Evolutionary conservation across 306 rosid species (phyloP).

Genomic region (Vigna angularis): DNA sequence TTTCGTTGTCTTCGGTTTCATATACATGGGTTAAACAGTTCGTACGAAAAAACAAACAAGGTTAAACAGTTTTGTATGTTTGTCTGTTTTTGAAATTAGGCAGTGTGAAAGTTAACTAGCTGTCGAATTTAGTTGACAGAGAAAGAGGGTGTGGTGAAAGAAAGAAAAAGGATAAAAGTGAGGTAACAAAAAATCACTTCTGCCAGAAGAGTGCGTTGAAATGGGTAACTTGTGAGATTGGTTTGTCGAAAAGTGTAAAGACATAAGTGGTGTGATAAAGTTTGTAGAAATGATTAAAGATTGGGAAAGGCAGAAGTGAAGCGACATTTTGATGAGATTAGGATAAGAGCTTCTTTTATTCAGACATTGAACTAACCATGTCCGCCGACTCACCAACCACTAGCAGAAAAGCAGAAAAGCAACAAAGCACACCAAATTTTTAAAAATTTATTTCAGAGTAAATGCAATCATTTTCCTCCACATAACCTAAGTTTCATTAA

Average conservation of each 20-base stretch:
- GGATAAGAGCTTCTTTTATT: constrained; percentile 23
- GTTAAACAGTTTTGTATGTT: neutral
- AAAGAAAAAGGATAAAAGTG: neutral
- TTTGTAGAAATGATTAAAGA: constrained; percentile 11
- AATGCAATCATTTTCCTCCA: neutral
- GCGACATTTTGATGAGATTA: constrained; percentile 8
- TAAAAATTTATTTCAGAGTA: neutral
- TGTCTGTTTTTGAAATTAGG: too few species aligned
- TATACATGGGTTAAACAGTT: neutral
- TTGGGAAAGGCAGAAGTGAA: neutral
- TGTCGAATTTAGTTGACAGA: too few species aligned
- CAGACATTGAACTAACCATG: neutral
- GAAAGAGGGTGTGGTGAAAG: too few species aligned
- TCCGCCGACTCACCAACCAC: constrained; percentile 18
- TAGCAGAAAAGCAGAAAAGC: neutral
- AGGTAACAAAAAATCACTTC: too few species aligned
- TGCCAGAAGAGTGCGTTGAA: neutral
- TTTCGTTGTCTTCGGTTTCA: constrained; percentile 5
- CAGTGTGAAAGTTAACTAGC: too few species aligned
- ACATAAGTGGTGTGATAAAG: neutral
- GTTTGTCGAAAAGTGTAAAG: neutral
- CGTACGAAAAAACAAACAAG: neutral
- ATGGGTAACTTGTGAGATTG: neutral
- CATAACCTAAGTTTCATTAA: neutral
- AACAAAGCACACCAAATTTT: neutral